Evolutionary conservation across 768 basidiomycete genomes (phyloP).

Genomic region (Mycena leptocephala): DNA sequence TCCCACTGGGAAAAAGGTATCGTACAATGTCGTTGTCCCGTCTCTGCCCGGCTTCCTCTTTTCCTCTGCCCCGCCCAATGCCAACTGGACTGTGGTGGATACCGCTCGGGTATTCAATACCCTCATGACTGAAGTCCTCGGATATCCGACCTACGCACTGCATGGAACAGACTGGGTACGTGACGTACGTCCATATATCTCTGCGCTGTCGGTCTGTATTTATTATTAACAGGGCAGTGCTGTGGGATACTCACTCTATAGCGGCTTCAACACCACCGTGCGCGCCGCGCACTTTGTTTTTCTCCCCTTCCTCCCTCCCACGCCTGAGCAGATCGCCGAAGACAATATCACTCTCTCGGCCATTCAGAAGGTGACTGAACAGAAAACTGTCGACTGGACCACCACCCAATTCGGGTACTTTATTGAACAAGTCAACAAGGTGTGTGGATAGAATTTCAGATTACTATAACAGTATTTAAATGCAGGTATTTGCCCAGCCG

Average conservation of each 20-base stretch:
- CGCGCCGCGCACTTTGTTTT: slow-evolving; percentile 29
- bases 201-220: no score
- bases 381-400: neutral
- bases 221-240: slow-evolving; percentile 6
- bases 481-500: slow-evolving; percentile 23
- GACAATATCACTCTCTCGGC: neutral
- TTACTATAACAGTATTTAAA: neutral
- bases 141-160: slow-evolving; percentile 39
- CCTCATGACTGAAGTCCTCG: slow-evolving; percentile 43
- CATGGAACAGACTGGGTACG: slow-evolving; percentile 43
- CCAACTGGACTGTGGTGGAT: slow-evolving; percentile 38
- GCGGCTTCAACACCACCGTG: slow-evolving; percentile 14
- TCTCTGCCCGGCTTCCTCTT: slow-evolving; percentile 38
- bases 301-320: slow-evolving; percentile 24
- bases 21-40: slow-evolving; percentile 11
- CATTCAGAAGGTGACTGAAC: neutral
- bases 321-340: slow-evolving; percentile 7
- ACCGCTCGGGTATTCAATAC: slow-evolving; percentile 44
- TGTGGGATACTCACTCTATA: slow-evolving; percentile 18
- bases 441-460: neutral
- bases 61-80: slow-evolving; percentile 26
- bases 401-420: slow-evolving; percentile 3
- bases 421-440: neutral
- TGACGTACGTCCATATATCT: no score
- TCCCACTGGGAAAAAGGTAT: slow-evolving; percentile 4